Conservation (phyloP, 2,329 filamentous ascomycete genomes). For the Thelonectria olida region DNA sequence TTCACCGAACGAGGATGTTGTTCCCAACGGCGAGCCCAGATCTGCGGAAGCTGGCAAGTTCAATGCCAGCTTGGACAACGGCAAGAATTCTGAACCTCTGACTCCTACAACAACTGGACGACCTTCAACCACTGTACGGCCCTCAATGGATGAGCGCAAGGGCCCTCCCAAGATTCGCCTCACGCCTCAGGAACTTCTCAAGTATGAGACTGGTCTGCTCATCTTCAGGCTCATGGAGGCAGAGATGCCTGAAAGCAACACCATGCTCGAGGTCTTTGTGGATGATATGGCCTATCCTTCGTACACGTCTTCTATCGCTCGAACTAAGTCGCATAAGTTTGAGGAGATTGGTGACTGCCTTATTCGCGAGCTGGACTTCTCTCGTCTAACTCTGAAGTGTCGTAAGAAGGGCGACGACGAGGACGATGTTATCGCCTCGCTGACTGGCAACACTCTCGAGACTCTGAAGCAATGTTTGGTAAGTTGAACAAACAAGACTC, state of each 20-base stretch:
- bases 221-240: constrained; percentile 95
- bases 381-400: constrained; percentile 87
- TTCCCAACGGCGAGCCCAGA: constrained; percentile 23
- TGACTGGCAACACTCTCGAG: constrained; percentile 85
- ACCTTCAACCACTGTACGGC: constrained; percentile 50
- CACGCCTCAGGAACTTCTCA: constrained; percentile 79
- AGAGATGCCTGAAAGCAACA: constrained; percentile 79
- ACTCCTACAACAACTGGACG: constrained; percentile 54
- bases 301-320: constrained; percentile 82
- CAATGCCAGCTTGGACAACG: constrained; percentile 48
- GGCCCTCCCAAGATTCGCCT: constrained; percentile 80
- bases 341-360: constrained; percentile 96
- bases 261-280: constrained; percentile 86
- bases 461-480: constrained; percentile 89
- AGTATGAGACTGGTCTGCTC: constrained; percentile 90
- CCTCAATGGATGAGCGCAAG: constrained; percentile 56
- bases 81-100: constrained; percentile 33
- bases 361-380: constrained; percentile 97
- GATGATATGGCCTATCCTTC: constrained; percentile 95
- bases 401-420: constrained; percentile 82
- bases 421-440: constrained; percentile 80
- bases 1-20: constrained; percentile 20
- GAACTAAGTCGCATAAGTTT: constrained; percentile 74
- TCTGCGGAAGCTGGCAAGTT: constrained; percentile 54
- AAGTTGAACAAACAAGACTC: constrained; percentile 47